Conservation (phyloP, 2,329 filamentous ascomycete genomes). For the Blumeria hordei region DNA sequence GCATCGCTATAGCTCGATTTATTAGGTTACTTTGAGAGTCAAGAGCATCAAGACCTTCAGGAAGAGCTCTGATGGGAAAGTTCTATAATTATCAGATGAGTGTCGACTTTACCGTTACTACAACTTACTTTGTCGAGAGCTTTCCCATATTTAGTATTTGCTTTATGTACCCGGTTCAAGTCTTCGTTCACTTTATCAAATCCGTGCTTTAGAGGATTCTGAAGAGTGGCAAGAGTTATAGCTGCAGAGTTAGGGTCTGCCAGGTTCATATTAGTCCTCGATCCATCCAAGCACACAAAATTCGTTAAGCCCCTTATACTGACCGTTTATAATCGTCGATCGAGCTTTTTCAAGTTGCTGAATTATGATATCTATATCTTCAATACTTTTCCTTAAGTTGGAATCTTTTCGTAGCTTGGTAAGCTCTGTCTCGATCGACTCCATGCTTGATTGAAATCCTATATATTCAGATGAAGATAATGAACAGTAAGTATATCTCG, state of each 20-base stretch:
- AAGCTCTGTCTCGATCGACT: constrained; percentile 13
- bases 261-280: constrained; percentile 2
- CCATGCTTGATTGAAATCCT: constrained; percentile 9
- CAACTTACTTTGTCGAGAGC: constrained; percentile 49
- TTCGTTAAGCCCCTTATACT: constrained; percentile 2
- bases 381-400: constrained; percentile 20
- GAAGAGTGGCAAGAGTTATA: constrained; percentile 57
- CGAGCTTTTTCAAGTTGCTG: constrained; percentile 50
- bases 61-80: constrained; percentile 31
- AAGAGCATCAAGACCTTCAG: constrained; percentile 60
- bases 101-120: background rate
- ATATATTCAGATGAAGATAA: too few species aligned
- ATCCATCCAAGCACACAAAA: background rate
- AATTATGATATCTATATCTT: constrained; percentile 66
- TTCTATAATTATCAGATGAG: constrained; percentile 7
- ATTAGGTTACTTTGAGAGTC: constrained; percentile 52
- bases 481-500: too few species aligned
- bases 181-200: constrained; percentile 62
- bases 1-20: constrained; percentile 89
- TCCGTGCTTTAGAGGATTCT: constrained; percentile 60
- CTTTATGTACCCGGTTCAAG: constrained; percentile 60
- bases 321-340: constrained; percentile 48
- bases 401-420: constrained; percentile 13
- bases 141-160: constrained; percentile 64
- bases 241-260: constrained; percentile 45